Evolutionary conservation across 495 filamentous ascomycete species (phyloP).

Genomic region (Hyaloscypha finlandica): DNA sequence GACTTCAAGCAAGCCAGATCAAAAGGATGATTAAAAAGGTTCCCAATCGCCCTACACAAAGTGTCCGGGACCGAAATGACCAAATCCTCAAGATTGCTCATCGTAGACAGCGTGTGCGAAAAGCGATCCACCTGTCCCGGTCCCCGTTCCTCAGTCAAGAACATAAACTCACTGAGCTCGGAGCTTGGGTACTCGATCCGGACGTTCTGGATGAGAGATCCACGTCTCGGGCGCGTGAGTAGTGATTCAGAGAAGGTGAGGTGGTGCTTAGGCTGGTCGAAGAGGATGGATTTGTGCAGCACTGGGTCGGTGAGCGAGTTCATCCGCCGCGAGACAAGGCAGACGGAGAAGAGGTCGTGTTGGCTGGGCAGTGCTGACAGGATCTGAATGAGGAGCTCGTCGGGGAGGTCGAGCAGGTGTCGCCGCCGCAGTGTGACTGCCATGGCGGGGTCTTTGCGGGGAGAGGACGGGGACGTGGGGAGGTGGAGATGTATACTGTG

Average conservation of each 20-base stretch:
- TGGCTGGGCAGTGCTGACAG: constrained; percentile 28
- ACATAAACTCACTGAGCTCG: constrained; percentile 31
- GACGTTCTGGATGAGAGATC: constrained; percentile 35
- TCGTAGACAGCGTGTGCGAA: constrained; percentile 36
- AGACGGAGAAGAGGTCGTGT: constrained; percentile 35
- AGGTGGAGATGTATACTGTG: background rate
- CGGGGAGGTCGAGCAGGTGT: constrained; percentile 26
- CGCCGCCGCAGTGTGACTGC: background rate
- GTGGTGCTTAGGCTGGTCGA: constrained; percentile 35
- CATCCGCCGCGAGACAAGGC: constrained; percentile 32
- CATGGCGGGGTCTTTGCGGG: constrained; percentile 8
- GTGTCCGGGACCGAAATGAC: constrained; percentile 35
- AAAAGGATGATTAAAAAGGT: constrained; percentile 39
- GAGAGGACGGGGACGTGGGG: background rate
- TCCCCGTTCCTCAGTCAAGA: constrained; percentile 8
- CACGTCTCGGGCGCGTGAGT: constrained; percentile 32
- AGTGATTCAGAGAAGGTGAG: constrained; percentile 38
- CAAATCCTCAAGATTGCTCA: constrained; percentile 39
- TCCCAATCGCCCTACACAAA: constrained; percentile 37
- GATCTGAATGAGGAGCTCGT: constrained; percentile 35
- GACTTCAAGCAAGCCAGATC: constrained; percentile 38
- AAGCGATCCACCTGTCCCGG: constrained; percentile 32
- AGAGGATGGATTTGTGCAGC: constrained; percentile 35
- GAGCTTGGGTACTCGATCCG: constrained; percentile 34
- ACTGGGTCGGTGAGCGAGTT: constrained; percentile 36